These are phyloP conservation scores for Umbelopsis ramanniana DNA, from an alignment of 192 early-diverging fungal species.

Conservation along the genomic window DNA sequence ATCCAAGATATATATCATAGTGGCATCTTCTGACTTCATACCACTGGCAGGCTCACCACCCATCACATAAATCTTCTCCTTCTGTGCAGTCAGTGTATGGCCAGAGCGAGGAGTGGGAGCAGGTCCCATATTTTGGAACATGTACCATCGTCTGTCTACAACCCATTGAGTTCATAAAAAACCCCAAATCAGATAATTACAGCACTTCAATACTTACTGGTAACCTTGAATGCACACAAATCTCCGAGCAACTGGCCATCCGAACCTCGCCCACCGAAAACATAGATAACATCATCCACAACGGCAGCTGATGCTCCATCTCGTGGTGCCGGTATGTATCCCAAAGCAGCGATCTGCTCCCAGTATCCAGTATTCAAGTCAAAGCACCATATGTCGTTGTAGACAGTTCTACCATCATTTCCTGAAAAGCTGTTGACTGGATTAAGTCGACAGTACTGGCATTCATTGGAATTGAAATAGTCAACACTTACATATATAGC, in stretches of 20 bases:
- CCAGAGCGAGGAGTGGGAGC: constrained; percentile 46
- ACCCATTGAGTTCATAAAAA: not conserved
- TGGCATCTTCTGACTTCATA: constrained; percentile 41
- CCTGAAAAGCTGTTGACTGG: constrained; percentile 54
- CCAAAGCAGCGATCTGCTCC: constrained; percentile 43
- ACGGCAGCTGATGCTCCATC: constrained; percentile 40
- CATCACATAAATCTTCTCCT: constrained; percentile 54
- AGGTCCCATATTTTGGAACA: constrained; percentile 52
- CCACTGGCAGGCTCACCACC: constrained; percentile 53
- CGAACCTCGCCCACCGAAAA: constrained; percentile 55
- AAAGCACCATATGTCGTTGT: constrained; percentile 64
- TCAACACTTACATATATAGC: constrained; percentile 33
- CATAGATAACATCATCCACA: constrained; percentile 55
- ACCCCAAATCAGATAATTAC: not conserved
- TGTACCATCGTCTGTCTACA: constrained; percentile 53
- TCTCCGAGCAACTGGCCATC: constrained; percentile 51
- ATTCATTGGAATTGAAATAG: not conserved
- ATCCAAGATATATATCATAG: constrained; percentile 47
- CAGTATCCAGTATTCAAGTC: constrained; percentile 47
- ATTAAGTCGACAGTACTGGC: not conserved
- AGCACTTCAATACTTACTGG: constrained; percentile 32
- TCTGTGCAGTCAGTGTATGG: constrained; percentile 46
- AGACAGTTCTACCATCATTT: constrained; percentile 48
- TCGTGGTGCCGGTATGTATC: constrained; percentile 51
- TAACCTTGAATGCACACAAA: constrained; percentile 54